Evolutionary conservation across 169 alveolate genomes (phyloP).

Genomic region (Cryptosporidium felis): DNA sequence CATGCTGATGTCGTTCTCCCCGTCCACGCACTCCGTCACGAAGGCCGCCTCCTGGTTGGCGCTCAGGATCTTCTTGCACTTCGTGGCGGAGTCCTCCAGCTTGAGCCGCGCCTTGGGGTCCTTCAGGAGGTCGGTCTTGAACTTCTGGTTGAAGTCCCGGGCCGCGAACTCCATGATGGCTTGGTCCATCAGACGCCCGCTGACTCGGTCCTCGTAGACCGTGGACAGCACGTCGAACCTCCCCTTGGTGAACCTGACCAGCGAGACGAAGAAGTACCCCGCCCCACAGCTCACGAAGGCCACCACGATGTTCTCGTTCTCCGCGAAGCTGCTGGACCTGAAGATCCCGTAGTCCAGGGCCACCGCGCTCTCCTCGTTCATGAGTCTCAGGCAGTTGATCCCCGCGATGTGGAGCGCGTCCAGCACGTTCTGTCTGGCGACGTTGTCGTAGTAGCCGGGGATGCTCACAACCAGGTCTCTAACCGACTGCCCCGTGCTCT

Average conservation of each 20-base stretch:
- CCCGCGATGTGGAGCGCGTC: slow-evolving; percentile 94
- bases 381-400: slow-evolving; percentile 88
- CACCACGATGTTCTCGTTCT: slow-evolving; percentile 88
- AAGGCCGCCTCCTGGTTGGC: slow-evolving; percentile 93
- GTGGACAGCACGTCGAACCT: slow-evolving; percentile 89
- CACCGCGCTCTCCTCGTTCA: slow-evolving; percentile 95
- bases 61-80: slow-evolving; percentile 93
- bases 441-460: slow-evolving; percentile 65
- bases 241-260: slow-evolving; percentile 89
- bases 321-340: slow-evolving; percentile 90
- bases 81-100: slow-evolving; percentile 93
- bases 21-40: slow-evolving; percentile 93
- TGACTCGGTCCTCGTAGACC: slow-evolving; percentile 91
- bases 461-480: slow-evolving; percentile 58
- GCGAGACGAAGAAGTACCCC: slow-evolving; percentile 88
- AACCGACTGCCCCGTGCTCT: slow-evolving; percentile 48
- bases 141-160: slow-evolving; percentile 85
- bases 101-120: slow-evolving; percentile 89
- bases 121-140: slow-evolving; percentile 88
- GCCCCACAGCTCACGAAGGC: slow-evolving; percentile 95
- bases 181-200: slow-evolving; percentile 95
- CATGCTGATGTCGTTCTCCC: slow-evolving; percentile 90
- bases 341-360: slow-evolving; percentile 97
- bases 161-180: slow-evolving; percentile 88
- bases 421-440: slow-evolving; percentile 76